A percentile compares a stretch with the other conserved stretches of the same genome.
These are phyloP conservation scores for Kazachstania sp. DNA, from an alignment of 1,139 yeast species.

Conservation along the genomic window DNA sequence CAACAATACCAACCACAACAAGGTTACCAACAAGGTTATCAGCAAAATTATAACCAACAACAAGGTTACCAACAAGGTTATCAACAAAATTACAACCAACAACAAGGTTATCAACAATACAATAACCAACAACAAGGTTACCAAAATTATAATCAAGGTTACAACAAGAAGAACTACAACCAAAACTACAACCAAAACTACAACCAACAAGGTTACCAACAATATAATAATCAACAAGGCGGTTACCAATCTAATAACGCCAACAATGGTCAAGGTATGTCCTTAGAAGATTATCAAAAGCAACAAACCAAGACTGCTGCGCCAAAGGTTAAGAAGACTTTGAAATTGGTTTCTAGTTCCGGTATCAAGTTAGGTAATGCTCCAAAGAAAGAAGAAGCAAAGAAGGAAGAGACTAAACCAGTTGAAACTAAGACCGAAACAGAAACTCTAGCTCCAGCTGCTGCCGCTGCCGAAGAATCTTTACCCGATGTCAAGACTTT, in stretches of 20 bases:
- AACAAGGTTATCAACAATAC: slow-evolving; percentile 23
- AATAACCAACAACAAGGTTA: slow-evolving; percentile 16
- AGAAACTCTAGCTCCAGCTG: slow-evolving; percentile 1
- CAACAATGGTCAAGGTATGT: slow-evolving; percentile 54
- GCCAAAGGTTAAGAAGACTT: slow-evolving; percentile 50
- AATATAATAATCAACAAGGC: slow-evolving; percentile 5
- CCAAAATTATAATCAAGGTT: slow-evolving; percentile 21
- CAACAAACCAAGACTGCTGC: slow-evolving; percentile 38
- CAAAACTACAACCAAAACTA: slow-evolving; percentile 28
- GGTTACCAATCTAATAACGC: slow-evolving; percentile 18
- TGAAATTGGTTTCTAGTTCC: slow-evolving; percentile 58
- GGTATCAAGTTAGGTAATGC: slow-evolving; percentile 62
- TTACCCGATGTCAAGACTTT: slow-evolving; percentile 20
- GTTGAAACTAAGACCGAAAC: slow-evolving; percentile 6
- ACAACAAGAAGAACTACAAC: slow-evolving; percentile 9
- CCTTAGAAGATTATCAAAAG: slow-evolving; percentile 80
- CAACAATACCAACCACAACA: slow-evolving; percentile 7
- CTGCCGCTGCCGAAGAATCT: slow-evolving; percentile 6
- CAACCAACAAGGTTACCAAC: slow-evolving; percentile 7
- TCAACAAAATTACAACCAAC: slow-evolving; percentile 20
- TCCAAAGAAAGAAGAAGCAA: slow-evolving; percentile 36
- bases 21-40: slow-evolving; percentile 21
- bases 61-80: slow-evolving; percentile 16
- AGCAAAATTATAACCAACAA: not conserved
- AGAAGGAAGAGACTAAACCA: slow-evolving; percentile 20